Percentiles rank a stretch among this genome's conserved stretches.
phyloP scores from a whole-genome alignment of 306 rosid genomes.

The Pterocarpus macrocarpus region DNA sequence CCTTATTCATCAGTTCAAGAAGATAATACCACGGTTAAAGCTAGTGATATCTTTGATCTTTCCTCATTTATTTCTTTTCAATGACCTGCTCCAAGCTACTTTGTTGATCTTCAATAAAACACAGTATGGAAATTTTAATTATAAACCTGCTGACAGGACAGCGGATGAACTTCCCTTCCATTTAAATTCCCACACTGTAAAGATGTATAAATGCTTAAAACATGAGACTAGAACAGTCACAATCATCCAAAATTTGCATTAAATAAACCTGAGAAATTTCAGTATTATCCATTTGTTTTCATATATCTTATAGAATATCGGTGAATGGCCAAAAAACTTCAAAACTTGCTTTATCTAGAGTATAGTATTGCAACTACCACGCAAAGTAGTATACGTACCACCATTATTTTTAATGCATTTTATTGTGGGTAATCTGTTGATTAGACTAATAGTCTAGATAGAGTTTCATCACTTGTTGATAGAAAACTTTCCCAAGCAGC shows the following conservation, averaged over 20 bases:
- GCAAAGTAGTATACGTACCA: not conserved
- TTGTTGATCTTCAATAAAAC: not conserved
- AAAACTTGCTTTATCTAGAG: not conserved
- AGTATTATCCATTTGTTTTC: not conserved
- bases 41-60: not conserved
- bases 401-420: not conserved
- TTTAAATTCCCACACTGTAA: not conserved
- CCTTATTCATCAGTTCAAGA: not conserved
- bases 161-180: not conserved
- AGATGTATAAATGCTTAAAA: not conserved
- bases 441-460: not conserved
- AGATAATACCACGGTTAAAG: not conserved
- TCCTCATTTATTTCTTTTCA: not conserved
- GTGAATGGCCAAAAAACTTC: not conserved
- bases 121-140: not conserved
- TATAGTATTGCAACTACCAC: slow-evolving; percentile 6
- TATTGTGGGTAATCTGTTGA: not conserved
- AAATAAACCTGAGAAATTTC: not conserved
- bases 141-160: not conserved
- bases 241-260: not conserved
- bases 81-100: not conserved
- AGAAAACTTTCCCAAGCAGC: not conserved
- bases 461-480: slow-evolving; percentile 8
- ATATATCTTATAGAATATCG: not conserved
- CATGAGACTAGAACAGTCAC: not conserved